These are phyloP conservation scores for Colletotrichum sp. DNA, from an alignment of 2,329 filamentous ascomycete species.

Conservation along the genomic window DNA sequence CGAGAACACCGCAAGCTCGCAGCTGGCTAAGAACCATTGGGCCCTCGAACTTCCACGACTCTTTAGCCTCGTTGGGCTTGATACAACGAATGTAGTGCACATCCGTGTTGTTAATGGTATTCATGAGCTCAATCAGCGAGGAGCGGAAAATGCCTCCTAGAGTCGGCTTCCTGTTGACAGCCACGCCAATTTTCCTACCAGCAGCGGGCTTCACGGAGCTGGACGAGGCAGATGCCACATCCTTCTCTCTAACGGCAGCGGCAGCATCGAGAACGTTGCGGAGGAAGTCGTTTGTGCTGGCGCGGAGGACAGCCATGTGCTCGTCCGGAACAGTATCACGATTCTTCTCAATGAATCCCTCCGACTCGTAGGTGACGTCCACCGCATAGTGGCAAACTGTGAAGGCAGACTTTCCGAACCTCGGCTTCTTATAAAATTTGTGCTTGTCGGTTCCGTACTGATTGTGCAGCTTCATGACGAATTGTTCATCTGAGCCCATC, in stretches of 20 bases:
- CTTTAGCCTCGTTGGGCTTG: constrained; percentile 97
- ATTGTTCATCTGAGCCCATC: constrained; percentile 97
- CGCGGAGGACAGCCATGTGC: constrained; percentile 90
- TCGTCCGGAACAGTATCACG: constrained; percentile 98
- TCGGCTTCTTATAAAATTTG: constrained; percentile 97
- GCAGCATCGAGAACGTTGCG: constrained; percentile 85
- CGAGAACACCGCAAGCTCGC: constrained; percentile 96
- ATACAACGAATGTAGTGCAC: constrained; percentile 99
- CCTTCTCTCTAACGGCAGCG: constrained; percentile 87
- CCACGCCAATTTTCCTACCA: constrained; percentile 87
- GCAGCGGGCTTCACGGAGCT: constrained; percentile 80
- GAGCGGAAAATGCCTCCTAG: constrained; percentile 99
- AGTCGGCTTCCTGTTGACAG: constrained; percentile 94
- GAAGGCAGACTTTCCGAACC: constrained; percentile 96
- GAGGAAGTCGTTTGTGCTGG: constrained; percentile 85
- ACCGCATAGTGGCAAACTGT: constrained; percentile 98
- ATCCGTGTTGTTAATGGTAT: constrained; percentile 96
- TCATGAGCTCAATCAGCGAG: constrained; percentile 96
- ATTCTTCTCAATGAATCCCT: constrained; percentile 99
- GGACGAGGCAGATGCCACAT: constrained; percentile 67
- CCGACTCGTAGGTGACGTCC: constrained; percentile 98
- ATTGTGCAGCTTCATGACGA: constrained; percentile 94
- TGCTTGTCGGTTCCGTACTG: constrained; percentile 92
- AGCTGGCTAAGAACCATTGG: constrained; percentile 98
- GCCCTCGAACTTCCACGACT: constrained; percentile 96